Percentiles rank a stretch among this genome's conserved stretches.
These are phyloP conservation scores for Canariomyces notabilis DNA, from an alignment of 2,329 filamentous ascomycete genomes.

Conservation along the genomic window DNA sequence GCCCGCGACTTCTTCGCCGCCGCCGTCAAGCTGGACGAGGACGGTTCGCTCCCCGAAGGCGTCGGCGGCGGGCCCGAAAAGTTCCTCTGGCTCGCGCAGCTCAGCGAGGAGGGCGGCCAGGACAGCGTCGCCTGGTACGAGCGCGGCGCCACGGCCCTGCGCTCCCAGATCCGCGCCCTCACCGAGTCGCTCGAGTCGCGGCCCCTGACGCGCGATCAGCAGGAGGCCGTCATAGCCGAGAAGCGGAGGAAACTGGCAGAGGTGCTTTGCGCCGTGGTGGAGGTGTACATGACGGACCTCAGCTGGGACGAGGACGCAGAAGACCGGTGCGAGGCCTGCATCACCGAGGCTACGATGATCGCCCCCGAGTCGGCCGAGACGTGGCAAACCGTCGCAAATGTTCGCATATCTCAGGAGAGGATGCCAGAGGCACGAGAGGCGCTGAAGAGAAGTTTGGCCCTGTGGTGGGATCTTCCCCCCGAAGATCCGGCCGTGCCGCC, in stretches of 20 bases:
- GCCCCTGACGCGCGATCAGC: slow-evolving; percentile 26
- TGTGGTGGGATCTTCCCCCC: slow-evolving; percentile 77
- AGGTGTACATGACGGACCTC: slow-evolving; percentile 98
- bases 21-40: slow-evolving; percentile 70
- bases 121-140: slow-evolving; percentile 65
- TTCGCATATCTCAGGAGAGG: slow-evolving; percentile 82
- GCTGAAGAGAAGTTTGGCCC: slow-evolving; percentile 68
- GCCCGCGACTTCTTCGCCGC: slow-evolving; percentile 68
- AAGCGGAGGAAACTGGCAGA: slow-evolving; percentile 79
- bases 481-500: slow-evolving; percentile 71
- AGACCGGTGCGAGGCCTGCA: slow-evolving; percentile 74
- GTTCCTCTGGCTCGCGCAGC: slow-evolving; percentile 89
- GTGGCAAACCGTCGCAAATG: slow-evolving; percentile 91
- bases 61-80: slow-evolving; percentile 84
- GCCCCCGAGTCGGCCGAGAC: slow-evolving; percentile 78
- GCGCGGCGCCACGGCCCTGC: slow-evolving; percentile 65
- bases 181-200: slow-evolving; percentile 40
- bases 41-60: slow-evolving; percentile 65
- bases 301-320: slow-evolving; percentile 92
- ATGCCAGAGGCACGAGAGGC: slow-evolving; percentile 75
- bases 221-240: slow-evolving; percentile 36
- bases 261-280: slow-evolving; percentile 87
- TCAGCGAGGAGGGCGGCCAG: slow-evolving; percentile 65
- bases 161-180: slow-evolving; percentile 63
- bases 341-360: slow-evolving; percentile 85